Evolutionary conservation across 1,284 basidiomycete species (phyloP).

Genomic region (Pseudozyma flocculosa): DNA sequence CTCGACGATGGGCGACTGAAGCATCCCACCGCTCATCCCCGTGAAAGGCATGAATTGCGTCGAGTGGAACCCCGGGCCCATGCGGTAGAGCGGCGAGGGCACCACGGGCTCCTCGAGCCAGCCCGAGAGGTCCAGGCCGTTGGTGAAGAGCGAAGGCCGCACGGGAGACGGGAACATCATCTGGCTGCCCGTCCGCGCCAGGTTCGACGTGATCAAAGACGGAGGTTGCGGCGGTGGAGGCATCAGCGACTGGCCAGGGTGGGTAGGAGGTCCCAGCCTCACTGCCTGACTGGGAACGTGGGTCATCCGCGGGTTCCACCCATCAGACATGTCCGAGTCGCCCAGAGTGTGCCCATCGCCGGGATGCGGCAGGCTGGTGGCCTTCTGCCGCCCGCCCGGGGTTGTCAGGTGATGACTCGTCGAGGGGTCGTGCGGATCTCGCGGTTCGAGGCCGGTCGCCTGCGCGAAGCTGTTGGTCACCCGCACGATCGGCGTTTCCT

Average conservation of each 20-base stretch:
- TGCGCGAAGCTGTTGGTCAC: constrained; percentile 10
- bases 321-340: constrained; percentile 6
- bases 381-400: constrained; percentile 17
- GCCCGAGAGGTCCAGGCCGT: constrained; percentile 41
- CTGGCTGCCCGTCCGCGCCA: constrained; percentile 9
- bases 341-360: constrained; percentile 6
- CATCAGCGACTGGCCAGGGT: no score
- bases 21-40: constrained; percentile 21
- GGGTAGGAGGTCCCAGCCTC: no score
- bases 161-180: constrained; percentile 14
- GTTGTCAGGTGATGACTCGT: constrained; percentile 10
- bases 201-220: constrained; percentile 28
- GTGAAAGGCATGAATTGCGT: no score
- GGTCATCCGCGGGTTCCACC: no score
- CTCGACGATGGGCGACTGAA: constrained; percentile 23
- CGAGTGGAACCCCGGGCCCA: constrained; percentile 41
- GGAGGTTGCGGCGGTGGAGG: constrained; percentile 26
- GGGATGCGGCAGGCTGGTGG: constrained; percentile 22
- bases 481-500: constrained; percentile 43
- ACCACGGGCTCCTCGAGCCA: constrained; percentile 56
- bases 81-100: constrained; percentile 53
- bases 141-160: constrained; percentile 15
- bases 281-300: no score
- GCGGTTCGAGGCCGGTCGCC: no score
- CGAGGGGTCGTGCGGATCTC: constrained; percentile 1